phyloP scores from a whole-genome alignment of 129 eudicot species.

The Solidago caesia region DNA sequence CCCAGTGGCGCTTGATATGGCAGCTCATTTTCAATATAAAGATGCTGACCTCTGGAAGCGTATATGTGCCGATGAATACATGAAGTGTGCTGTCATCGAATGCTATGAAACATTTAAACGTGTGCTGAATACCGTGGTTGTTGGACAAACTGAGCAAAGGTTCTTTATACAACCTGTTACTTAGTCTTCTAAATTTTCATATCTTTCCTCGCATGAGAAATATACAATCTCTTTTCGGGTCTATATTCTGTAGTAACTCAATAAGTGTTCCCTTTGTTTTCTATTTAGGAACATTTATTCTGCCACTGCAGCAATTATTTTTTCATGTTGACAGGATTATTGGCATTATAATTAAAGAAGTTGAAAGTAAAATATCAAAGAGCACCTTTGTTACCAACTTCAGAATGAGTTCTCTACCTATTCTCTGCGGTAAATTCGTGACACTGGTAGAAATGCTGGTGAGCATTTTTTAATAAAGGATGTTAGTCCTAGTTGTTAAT shows the following conservation, averaged over 20 bases:
- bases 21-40: constrained; percentile 72
- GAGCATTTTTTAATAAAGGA: constrained; percentile 30
- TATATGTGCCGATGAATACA: constrained; percentile 89
- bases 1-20: constrained; percentile 97
- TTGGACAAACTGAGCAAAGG: constrained; percentile 94
- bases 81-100: constrained; percentile 97
- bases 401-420: constrained; percentile 88
- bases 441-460: constrained; percentile 74
- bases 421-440: constrained; percentile 69
- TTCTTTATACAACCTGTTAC: constrained; percentile 29
- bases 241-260: too few species aligned
- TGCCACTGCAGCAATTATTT: not conserved
- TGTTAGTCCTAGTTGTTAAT: constrained; percentile 36
- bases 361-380: constrained; percentile 65
- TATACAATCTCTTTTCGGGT: not conserved
- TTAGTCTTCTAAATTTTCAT: constrained; percentile 10
- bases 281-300: not conserved
- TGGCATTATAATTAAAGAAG: constrained; percentile 68
- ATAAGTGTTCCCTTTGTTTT: too few species aligned
- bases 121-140: constrained; percentile 69
- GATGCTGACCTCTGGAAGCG: constrained; percentile 97
- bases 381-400: constrained; percentile 52
- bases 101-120: constrained; percentile 94
- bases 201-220: constrained; percentile 9
- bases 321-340: constrained; percentile 66